A percentile compares a stretch with the other conserved stretches of the same genome.
These are phyloP conservation scores for Lactifluus subvellereus DNA, from an alignment of 768 basidiomycete species.

Conservation along the genomic window DNA sequence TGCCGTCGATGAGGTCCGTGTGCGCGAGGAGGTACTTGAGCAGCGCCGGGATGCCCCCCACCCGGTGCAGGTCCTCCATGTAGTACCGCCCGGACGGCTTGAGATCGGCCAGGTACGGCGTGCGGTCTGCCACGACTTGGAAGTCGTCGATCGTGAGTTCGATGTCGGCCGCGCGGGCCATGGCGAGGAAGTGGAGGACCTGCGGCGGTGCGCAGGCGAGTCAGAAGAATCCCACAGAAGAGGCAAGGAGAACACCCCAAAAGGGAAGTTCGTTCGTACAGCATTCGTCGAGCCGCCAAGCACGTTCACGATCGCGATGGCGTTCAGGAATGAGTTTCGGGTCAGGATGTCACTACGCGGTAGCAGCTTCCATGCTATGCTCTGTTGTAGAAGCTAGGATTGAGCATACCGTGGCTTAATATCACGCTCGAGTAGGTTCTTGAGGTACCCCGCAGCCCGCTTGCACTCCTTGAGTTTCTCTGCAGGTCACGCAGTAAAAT, in stretches of 20 bases:
- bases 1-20: constrained; percentile 74
- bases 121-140: constrained; percentile 70
- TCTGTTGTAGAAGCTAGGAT: not conserved
- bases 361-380: not conserved
- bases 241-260: not conserved
- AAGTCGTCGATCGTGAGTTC: constrained; percentile 81
- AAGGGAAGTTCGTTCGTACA: constrained; percentile 32
- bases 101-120: constrained; percentile 81
- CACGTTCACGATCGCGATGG: constrained; percentile 71
- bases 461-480: constrained; percentile 82
- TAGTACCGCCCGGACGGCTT: constrained; percentile 83
- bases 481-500: constrained; percentile 26
- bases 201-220: constrained; percentile 26
- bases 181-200: constrained; percentile 81
- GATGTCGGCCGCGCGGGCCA: constrained; percentile 75
- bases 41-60: constrained; percentile 80
- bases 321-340: constrained; percentile 72
- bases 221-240: not conserved
- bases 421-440: constrained; percentile 65
- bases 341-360: constrained; percentile 54
- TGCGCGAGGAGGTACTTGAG: constrained; percentile 78
- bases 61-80: constrained; percentile 86
- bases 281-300: constrained; percentile 88
- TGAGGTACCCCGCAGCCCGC: constrained; percentile 72
- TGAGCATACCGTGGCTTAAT: constrained; percentile 65